phyloP scores from a whole-genome alignment of 108 stramenopile genomes.

The Cyclotella baltica region DNA sequence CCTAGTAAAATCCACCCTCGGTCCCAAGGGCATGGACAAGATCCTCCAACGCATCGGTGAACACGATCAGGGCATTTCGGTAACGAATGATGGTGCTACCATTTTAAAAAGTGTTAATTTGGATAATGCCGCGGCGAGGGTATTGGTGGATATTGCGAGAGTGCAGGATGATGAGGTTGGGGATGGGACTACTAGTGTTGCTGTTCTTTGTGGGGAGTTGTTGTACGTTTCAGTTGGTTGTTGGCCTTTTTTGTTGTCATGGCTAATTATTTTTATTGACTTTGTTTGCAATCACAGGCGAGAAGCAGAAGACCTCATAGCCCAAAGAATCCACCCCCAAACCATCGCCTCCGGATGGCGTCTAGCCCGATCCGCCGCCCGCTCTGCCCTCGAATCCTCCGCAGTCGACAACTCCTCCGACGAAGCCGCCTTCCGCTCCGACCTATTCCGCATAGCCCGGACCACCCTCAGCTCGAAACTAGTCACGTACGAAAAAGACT shows the following conservation, averaged over 20 bases:
- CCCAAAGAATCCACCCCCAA: slow-evolving; percentile 97
- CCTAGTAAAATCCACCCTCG: slow-evolving; percentile 98
- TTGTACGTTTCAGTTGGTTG: slow-evolving; percentile 57
- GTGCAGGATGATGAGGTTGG: slow-evolving; percentile 99
- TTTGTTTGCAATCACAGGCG: slow-evolving; percentile 43
- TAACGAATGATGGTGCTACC: slow-evolving; percentile 96
- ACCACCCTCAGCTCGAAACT: slow-evolving; percentile 98
- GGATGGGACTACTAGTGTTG: slow-evolving; percentile 96
- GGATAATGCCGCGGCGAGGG: slow-evolving; percentile 99
- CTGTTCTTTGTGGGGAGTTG: slow-evolving; percentile 97
- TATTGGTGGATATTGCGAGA: slow-evolving; percentile 98
- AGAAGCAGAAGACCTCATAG: slow-evolving; percentile 96
- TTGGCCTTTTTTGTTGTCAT: not conserved
- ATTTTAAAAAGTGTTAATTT: slow-evolving; percentile 92
- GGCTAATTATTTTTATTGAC: not conserved
- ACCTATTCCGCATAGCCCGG: slow-evolving; percentile 93
- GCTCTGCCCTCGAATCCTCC: slow-evolving; percentile 74
- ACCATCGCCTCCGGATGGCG: slow-evolving; percentile 99
- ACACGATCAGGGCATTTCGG: slow-evolving; percentile 77
- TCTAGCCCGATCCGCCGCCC: slow-evolving; percentile 88
- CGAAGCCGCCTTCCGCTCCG: slow-evolving; percentile 80
- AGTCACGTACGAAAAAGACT: slow-evolving; percentile 95
- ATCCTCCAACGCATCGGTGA: slow-evolving; percentile 93
- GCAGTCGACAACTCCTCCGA: slow-evolving; percentile 64
- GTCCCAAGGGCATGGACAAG: slow-evolving; percentile 99